Base-by-base conservation (phyloP, 1,284 basidiomycete genomes). In the Leccinum subrobustum region DNA sequence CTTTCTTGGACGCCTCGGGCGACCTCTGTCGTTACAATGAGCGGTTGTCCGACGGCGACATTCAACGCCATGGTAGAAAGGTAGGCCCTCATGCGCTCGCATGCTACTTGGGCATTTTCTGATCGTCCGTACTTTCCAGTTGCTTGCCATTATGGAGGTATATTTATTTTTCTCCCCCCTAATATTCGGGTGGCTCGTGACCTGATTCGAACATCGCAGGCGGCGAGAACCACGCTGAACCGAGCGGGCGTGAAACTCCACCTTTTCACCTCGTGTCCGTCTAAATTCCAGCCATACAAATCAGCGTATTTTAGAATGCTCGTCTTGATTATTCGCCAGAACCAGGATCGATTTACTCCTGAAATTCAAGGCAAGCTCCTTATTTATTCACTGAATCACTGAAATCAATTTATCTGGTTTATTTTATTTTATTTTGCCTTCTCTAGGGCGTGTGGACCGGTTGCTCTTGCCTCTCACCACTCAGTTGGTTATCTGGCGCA, bases 271-370 rank as follows among this genome's bases (percentile, higher is more conserved):
- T 66, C 72, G 42, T 78, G 77, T 58, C 53, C 68, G 16, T 65
- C 68, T 31, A 68, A 68, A 58, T 64, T 68, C 35, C 68, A 70
- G 51, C 66, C 67, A 47, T 65, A 72, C 63, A 76, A 78, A 66
- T 64, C 73, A 8, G 68, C 69, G 4, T 76, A 76, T 65, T 78
- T 76, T 63, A 71, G 63, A 61, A 65, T 77, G 65, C 70, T 76
- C 16, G 65, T 73, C 37, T 67, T 77, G 50, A 63, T 73, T n/a
- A 54, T 70, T n/a, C 73, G 67, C 54, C 66, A 65, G 47, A 68
- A 71, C 52, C 60, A 64, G 27, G 52, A 61, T 16, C 62, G 60
- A 53, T 73, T 73, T 58, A 50, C 58, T 23, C 20, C 44, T 1
- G 71, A 75, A 12, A 65, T 75, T 9, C 68, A 59, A 58, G 74